A percentile compares a stretch with the other conserved stretches of the same genome.
phyloP scores from a whole-genome alignment of 208 protist species.

The Trypanosoma cruzi region DNA sequence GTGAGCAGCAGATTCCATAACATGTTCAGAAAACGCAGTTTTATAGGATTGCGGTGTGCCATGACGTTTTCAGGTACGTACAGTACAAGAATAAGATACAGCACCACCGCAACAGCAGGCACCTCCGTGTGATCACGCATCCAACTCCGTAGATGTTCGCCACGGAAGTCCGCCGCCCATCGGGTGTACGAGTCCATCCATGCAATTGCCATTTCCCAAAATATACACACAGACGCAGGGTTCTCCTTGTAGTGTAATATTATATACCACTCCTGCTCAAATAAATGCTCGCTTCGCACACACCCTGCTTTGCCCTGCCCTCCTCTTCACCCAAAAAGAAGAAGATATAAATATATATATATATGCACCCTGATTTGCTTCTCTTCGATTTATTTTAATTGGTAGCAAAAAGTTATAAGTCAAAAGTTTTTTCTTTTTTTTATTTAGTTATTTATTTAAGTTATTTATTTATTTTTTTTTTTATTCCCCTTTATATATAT shows the following conservation, averaged over 20 bases:
- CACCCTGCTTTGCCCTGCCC: no score
- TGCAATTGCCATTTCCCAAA: not conserved
- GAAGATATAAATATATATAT: no score
- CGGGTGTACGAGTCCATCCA: constrained; percentile 16
- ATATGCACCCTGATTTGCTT: no score
- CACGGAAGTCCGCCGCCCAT: constrained; percentile 50
- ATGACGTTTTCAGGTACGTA: constrained; percentile 69
- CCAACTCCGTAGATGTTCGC: constrained; percentile 38
- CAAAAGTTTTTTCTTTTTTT: no score
- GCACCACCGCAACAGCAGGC: constrained; percentile 39
- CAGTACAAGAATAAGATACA: constrained; percentile 72
- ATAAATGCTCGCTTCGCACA: no score
- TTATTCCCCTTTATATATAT: no score
- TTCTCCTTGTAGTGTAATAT: not conserved
- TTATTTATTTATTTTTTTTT: no score
- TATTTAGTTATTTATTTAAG: no score
- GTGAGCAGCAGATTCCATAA: constrained; percentile 86
- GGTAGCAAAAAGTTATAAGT: no score
- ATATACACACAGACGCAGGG: not conserved
- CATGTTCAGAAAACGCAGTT: constrained; percentile 46
- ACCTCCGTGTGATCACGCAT: constrained; percentile 62
- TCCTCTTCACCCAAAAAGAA: no score
- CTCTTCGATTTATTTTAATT: no score
- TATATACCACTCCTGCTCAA: no score
- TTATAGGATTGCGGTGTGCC: constrained; percentile 56